A percentile compares a stretch with the other conserved stretches of the same genome.
These are phyloP conservation scores for Eutypa lata DNA, from an alignment of 2,329 filamentous ascomycete genomes.

Conservation along the genomic window DNA sequence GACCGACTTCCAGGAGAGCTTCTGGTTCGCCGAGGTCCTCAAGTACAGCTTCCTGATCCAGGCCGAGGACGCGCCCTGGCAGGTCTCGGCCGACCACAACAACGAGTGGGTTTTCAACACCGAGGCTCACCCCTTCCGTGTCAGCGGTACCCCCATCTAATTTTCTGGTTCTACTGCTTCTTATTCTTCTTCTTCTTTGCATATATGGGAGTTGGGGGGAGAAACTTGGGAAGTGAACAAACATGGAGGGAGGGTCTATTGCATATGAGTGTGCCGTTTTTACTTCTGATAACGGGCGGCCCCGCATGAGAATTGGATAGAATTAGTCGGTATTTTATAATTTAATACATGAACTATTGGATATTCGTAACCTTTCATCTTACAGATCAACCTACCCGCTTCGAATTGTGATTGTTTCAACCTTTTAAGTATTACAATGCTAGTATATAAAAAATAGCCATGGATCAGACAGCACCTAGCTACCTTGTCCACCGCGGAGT, in stretches of 20 bases:
- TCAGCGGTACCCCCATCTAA: slow-evolving; percentile 20
- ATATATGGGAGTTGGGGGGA: neutral
- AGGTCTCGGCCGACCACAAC: slow-evolving; percentile 42
- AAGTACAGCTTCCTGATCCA: slow-evolving; percentile 80
- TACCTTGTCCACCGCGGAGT: no score
- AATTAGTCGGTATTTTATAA: neutral
- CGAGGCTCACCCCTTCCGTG: slow-evolving; percentile 29
- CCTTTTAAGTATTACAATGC: no score
- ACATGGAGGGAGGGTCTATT: neutral
- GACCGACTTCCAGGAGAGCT: slow-evolving; percentile 76
- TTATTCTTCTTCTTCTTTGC: neutral
- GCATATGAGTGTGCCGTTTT: neutral
- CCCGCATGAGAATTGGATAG: neutral
- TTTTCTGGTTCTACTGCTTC: no score
- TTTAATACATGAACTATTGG: no score
- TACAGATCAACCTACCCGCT: no score
- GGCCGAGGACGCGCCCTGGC: slow-evolving; percentile 54
- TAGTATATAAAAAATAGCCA: no score
- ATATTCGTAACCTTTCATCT: neutral
- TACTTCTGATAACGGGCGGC: neutral
- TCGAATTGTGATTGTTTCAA: no score
- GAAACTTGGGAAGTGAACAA: no score
- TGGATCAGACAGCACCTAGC: no score
- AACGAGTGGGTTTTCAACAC: slow-evolving; percentile 55
- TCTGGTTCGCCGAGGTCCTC: slow-evolving; percentile 82